phyloP scores from a whole-genome alignment of 2,329 filamentous ascomycete genomes.

The Trichoderma pleuroti region DNA sequence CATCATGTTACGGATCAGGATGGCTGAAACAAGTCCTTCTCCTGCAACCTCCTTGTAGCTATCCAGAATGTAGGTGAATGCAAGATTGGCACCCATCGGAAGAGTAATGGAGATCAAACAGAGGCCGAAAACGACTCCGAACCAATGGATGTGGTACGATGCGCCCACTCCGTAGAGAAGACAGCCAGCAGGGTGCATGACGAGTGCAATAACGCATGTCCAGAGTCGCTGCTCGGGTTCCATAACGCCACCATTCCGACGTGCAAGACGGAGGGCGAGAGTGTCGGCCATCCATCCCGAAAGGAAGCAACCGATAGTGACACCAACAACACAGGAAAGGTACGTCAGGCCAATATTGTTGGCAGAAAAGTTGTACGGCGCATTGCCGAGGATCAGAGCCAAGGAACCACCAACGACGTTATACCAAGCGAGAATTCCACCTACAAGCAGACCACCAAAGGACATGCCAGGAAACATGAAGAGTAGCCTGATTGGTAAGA shows the following conservation, averaged over 20 bases:
- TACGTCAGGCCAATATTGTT: not conserved
- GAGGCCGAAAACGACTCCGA: not conserved
- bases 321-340: not conserved
- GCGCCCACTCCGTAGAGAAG: not conserved
- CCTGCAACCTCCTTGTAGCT: not conserved
- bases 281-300: not conserved
- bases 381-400: not conserved
- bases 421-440: not conserved
- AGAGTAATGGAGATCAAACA: not conserved
- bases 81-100: not conserved
- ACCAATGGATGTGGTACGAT: not conserved
- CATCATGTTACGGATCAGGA: not conserved
- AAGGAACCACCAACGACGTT: not conserved
- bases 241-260: not conserved
- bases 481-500: not conserved
- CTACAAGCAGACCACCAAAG: not conserved
- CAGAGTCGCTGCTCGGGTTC: not conserved
- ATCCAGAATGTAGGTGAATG: not conserved
- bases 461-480: not conserved
- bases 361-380: not conserved
- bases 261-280: not conserved
- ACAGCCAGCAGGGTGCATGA: not conserved
- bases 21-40: not conserved
- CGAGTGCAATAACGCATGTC: not conserved
- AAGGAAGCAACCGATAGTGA: not conserved